These are phyloP conservation scores for Globisporangium rhizosaccharum DNA, from an alignment of 352 stramenopile species.

Conservation along the genomic window DNA sequence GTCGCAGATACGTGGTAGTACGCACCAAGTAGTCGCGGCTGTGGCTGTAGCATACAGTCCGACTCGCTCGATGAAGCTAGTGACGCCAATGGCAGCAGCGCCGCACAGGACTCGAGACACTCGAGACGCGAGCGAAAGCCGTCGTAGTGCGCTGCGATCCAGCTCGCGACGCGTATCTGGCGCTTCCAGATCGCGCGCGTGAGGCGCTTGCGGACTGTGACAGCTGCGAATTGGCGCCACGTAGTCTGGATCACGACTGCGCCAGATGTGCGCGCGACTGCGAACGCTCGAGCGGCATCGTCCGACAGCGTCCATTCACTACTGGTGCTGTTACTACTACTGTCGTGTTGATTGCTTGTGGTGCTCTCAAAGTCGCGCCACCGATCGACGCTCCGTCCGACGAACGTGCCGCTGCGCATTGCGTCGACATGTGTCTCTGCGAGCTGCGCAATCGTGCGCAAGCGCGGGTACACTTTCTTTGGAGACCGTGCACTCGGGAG, in stretches of 20 bases:
- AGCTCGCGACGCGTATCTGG: slow-evolving; percentile 36
- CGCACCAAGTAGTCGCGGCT: slow-evolving; percentile 7
- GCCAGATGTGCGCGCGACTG: slow-evolving; percentile 23
- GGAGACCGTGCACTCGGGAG: neutral
- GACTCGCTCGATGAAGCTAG: too few species aligned
- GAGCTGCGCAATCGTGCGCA: slow-evolving; percentile 45
- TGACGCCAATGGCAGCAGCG: neutral
- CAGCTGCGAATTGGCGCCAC: slow-evolving; percentile 32
- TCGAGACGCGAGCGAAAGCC: slow-evolving; percentile 5
- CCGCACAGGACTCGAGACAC: slow-evolving; percentile 1
- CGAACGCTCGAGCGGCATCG: slow-evolving; percentile 17
- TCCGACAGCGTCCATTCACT: neutral
- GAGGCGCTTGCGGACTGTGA: slow-evolving; percentile 19
- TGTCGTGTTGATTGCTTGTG: neutral
- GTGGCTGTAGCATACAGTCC: neutral
- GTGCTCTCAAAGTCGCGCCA: slow-evolving; percentile 26
- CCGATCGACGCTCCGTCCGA: slow-evolving; percentile 33
- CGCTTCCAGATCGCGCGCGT: slow-evolving; percentile 25
- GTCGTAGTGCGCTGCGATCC: slow-evolving; percentile 17
- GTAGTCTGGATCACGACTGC: slow-evolving; percentile 47
- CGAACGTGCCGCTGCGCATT: slow-evolving; percentile 38
- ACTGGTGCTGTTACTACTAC: neutral
- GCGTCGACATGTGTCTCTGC: slow-evolving; percentile 28
- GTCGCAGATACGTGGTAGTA: slow-evolving; percentile 30
- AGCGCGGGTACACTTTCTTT: slow-evolving; percentile 15